Conservation (phyloP, 169 alveolate genomes). For the Cryptosporidium ubiquitum region DNA sequence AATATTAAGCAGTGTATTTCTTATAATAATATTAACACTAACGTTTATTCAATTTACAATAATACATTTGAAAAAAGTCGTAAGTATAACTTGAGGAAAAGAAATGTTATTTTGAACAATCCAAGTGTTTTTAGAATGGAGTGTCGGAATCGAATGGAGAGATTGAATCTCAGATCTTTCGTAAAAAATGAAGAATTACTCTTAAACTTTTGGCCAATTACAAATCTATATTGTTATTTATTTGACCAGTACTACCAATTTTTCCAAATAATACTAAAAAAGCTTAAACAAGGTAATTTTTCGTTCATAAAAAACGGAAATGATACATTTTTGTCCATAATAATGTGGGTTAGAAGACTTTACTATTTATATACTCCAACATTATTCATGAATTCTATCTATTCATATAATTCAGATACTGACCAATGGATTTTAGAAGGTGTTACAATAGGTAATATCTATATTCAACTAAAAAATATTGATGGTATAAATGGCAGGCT, state of each 20-base stretch:
- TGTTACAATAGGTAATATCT: conserved; percentile 53
- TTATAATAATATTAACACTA: conserved; percentile 23
- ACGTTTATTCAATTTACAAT: conserved; percentile 16
- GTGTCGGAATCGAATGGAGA: conserved; percentile 39
- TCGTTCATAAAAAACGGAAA: conserved; percentile 52
- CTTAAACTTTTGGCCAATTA: conserved; percentile 60
- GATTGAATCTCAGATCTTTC: conserved; percentile 1
- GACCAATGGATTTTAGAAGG: conserved; percentile 70
- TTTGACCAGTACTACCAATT: conserved; percentile 30
- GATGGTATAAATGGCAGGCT: conserved; percentile 51
- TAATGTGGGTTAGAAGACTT: conserved; percentile 69
- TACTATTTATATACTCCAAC: conserved; percentile 60
- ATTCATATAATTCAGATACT: conserved; percentile 21
- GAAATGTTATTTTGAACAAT: conserved; percentile 41
- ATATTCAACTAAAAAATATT: conserved; percentile 35
- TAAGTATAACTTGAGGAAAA: background rate
- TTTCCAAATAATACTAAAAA: conserved; percentile 23
- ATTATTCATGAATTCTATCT: conserved; percentile 53
- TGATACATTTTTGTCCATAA: conserved; percentile 64
- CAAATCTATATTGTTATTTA: conserved; percentile 61
- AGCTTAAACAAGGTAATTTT: conserved; percentile 21
- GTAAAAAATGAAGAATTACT: conserved; percentile 27
- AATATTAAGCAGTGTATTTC: conserved; percentile 48
- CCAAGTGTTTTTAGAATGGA: conserved; percentile 56
- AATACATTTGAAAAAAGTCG: background rate